Percentiles rank a stretch among this genome's conserved stretches.
phyloP scores from a whole-genome alignment of 352 stramenopile species.

The Phytophthora sp. region DNA sequence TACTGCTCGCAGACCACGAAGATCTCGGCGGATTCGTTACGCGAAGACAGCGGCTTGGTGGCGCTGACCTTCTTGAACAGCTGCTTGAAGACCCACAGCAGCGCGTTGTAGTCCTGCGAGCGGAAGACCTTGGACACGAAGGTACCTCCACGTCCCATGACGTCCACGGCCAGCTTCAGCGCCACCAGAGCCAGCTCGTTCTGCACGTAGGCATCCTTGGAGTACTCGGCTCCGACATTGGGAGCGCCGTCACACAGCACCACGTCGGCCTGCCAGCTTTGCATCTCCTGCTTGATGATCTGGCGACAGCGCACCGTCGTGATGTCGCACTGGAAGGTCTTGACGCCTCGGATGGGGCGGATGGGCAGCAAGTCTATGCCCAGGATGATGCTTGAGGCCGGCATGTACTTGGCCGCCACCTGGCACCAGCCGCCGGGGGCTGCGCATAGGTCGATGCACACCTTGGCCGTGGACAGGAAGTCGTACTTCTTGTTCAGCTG shows the following conservation, averaged over 20 bases:
- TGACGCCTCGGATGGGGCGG: slow-evolving; percentile 95
- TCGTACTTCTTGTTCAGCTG: slow-evolving; percentile 99
- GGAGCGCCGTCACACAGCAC: slow-evolving; percentile 99
- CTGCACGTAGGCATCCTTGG: slow-evolving; percentile 99
- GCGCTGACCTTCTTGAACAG: slow-evolving; percentile 98
- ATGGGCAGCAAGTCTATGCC: slow-evolving; percentile 99
- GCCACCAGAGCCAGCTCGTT: slow-evolving; percentile 97
- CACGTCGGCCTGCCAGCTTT: slow-evolving; percentile 95
- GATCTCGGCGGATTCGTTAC: slow-evolving; percentile 99
- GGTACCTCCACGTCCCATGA: slow-evolving; percentile 93
- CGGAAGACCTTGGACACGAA: slow-evolving; percentile 99
- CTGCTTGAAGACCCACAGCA: slow-evolving; percentile 99
- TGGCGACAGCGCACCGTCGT: slow-evolving; percentile 90
- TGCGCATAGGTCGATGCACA: slow-evolving; percentile 99
- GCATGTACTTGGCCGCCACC: slow-evolving; percentile 91
- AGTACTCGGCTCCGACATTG: slow-evolving; percentile 98
- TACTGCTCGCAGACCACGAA: slow-evolving; percentile 99
- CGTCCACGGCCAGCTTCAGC: slow-evolving; percentile 97
- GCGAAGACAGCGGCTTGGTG: slow-evolving; percentile 98
- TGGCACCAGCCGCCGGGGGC: slow-evolving; percentile 99
- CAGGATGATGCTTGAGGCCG: slow-evolving; percentile 95
- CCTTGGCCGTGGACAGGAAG: slow-evolving; percentile 95
- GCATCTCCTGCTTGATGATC: slow-evolving; percentile 94
- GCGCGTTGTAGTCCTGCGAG: slow-evolving; percentile 98
- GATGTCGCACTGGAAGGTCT: slow-evolving; percentile 97